Evolutionary conservation across 106 monocot species (phyloP).

Genomic region (Apostasia shenzhenica): DNA sequence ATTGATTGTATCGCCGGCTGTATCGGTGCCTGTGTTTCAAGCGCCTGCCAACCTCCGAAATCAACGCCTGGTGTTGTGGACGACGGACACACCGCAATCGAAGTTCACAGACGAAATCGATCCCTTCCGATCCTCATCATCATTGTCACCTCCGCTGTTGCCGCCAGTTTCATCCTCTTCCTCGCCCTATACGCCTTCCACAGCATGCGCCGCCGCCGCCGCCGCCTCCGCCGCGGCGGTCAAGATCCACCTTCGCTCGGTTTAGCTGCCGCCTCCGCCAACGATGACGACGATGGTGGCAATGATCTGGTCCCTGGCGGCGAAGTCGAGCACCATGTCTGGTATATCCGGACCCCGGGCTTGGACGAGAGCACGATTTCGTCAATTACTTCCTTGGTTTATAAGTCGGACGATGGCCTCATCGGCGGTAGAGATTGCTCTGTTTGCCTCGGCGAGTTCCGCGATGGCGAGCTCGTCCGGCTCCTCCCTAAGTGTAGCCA

Average conservation of each 20-base stretch:
- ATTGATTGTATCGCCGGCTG: too few relatives aligned
- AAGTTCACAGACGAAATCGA: background rate
- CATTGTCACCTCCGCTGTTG: slow-evolving; percentile 17
- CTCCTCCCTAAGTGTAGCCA: slow-evolving; percentile 72
- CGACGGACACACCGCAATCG: background rate
- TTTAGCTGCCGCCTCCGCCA: background rate
- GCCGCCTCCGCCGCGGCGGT: background rate
- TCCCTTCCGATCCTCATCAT: slow-evolving; percentile 5
- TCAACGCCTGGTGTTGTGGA: too few relatives aligned
- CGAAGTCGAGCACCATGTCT: slow-evolving; percentile 44
- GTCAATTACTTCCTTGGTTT: slow-evolving; percentile 37
- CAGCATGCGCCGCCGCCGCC: slow-evolving; percentile 6
- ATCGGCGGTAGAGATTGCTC: slow-evolving; percentile 48
- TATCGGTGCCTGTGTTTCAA: too few relatives aligned
- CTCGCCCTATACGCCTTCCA: slow-evolving; percentile 13
- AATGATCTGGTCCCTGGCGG: background rate
- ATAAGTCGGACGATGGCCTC: slow-evolving; percentile 31
- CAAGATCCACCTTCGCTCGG: background rate
- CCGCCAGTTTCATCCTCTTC: slow-evolving; percentile 20
- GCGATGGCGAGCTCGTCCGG: slow-evolving; percentile 58
- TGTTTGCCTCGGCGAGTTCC: slow-evolving; percentile 75
- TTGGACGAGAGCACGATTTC: slow-evolving; percentile 57
- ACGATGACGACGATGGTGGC: slow-evolving; percentile 3
- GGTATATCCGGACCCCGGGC: slow-evolving; percentile 71
- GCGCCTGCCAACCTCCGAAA: too few relatives aligned